phyloP scores from a whole-genome alignment of 1,284 basidiomycete species.

The Boletus semigastroideus region DNA sequence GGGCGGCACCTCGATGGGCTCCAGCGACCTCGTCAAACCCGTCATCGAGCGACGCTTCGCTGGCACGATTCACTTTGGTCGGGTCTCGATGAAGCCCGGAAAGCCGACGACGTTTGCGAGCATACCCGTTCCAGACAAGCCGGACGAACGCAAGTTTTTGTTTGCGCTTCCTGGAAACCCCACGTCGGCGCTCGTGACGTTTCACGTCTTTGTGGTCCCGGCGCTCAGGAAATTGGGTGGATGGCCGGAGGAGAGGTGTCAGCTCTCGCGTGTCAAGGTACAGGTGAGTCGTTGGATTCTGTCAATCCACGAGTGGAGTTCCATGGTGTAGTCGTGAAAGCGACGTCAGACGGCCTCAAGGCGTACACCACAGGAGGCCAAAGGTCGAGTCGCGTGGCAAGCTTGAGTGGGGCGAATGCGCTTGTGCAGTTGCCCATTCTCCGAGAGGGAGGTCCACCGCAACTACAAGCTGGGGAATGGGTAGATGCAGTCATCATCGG shows the following conservation, averaged over 20 bases:
- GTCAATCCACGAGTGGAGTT: constrained; percentile 61
- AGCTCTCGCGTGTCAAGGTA: constrained; percentile 66
- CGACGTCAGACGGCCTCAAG: constrained; percentile 47
- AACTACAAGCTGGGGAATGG: constrained; percentile 36
- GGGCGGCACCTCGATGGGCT: constrained; percentile 90
- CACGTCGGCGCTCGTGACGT: constrained; percentile 85
- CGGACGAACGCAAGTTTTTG: constrained; percentile 50
- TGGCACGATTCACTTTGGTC: constrained; percentile 79
- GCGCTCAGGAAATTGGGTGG: constrained; percentile 75
- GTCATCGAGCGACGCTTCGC: constrained; percentile 77
- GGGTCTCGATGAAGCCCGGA: constrained; percentile 69
- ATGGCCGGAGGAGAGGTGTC: constrained; percentile 52
- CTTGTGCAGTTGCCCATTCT: constrained; percentile 66
- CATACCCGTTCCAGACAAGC: constrained; percentile 43
- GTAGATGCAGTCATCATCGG: constrained; percentile 66
- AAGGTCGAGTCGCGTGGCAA: constrained; percentile 75
- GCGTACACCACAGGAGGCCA: constrained; percentile 86
- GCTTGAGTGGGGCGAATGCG: constrained; percentile 76
- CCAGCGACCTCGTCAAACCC: constrained; percentile 84
- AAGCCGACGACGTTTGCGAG: constrained; percentile 89
- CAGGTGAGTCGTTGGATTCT: constrained; percentile 22
- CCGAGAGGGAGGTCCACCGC: constrained; percentile 39
- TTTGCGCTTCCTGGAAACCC: constrained; percentile 91
- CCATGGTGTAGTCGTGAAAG: constrained; percentile 69
- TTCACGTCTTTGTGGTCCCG: constrained; percentile 83